Evolutionary conservation across 208 protist genomes (phyloP).

Genomic region (Crithidia fasciculata): DNA sequence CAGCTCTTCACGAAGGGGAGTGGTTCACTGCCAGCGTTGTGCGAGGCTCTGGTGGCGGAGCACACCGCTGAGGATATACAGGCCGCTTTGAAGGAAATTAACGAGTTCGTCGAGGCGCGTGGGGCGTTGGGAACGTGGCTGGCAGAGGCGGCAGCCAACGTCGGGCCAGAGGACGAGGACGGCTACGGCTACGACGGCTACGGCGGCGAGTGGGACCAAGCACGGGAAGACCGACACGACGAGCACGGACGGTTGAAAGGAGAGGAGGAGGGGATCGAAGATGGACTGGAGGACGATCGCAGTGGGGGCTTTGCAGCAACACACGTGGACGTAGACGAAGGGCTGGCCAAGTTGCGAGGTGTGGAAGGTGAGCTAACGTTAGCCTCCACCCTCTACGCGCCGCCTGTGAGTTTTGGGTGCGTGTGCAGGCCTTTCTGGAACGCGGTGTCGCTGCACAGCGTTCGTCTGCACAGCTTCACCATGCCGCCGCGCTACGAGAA

Average conservation of each 20-base stretch:
- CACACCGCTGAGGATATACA: conserved; percentile 75
- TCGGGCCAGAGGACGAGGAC: conserved; percentile 37
- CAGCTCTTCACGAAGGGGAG: conserved; percentile 47
- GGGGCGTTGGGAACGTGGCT: conserved; percentile 43
- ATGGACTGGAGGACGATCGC: too few species aligned
- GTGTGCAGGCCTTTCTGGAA: conserved; percentile 72
- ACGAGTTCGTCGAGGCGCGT: conserved; percentile 79
- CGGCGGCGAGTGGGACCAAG: conserved; percentile 16
- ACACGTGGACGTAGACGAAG: too few species aligned
- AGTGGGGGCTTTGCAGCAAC: too few species aligned
- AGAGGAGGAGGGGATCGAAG: conserved; percentile 7
- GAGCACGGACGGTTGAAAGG: conserved; percentile 8
- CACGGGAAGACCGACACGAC: neutral
- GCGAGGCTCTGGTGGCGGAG: conserved; percentile 77
- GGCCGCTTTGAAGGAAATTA: conserved; percentile 60
- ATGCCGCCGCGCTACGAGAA: conserved; percentile 76
- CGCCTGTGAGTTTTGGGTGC: conserved; percentile 74
- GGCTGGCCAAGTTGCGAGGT: too few species aligned
- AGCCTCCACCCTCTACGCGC: conserved; percentile 45
- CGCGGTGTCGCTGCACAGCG: conserved; percentile 64
- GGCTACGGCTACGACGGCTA: conserved; percentile 29
- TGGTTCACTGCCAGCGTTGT: conserved; percentile 60
- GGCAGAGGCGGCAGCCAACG: conserved; percentile 19
- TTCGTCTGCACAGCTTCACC: conserved; percentile 54
- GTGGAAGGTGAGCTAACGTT: conserved; percentile 24